Base-by-base conservation (phyloP, 108 stramenopile species). In the Discostella pseudostelligera region DNA sequence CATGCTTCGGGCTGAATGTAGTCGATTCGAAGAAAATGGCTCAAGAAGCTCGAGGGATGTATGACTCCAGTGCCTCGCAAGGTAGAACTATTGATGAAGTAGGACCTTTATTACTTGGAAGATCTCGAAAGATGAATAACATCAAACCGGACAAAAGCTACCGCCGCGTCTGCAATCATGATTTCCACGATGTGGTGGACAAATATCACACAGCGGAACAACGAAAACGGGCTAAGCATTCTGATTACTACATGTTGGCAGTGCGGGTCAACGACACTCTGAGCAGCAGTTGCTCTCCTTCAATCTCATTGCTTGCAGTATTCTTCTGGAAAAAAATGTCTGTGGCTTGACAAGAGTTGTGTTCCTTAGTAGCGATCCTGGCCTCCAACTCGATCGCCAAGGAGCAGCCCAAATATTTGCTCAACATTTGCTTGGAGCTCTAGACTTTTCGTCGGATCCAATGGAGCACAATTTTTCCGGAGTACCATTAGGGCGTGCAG, bases 191-290 rank as follows among this genome's bases (percentile, higher is more conserved):
- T 43, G 73, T 82, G 22, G 55, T 45, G 10, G 78, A 83, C 60
- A 76, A 67, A 17, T 76, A 83, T 32, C 78, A 83, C 36, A 79
- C 70, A 53, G 58, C 74, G 0, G 78, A 83, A 39, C 78, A 83
- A 51, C 64, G 59, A 25, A 29, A 35, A n/a, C 59, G 37, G 14
- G 25, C 46, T 1, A 26, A 37, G 0, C 59, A 45, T 13, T 39
- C 59, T 3, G 81, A 75, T 0, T 49, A 74, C 21, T 82, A 79
- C 48, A 22, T 40, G 19, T 49, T 69, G 36, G 68, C 77, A 8
- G 78, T 82, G 2, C 67, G 51, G 4, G 54, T 51, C 0, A 82
- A 82, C 57, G 78, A 79, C 48, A 79, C 77, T 11, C 51, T 82
- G 1, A 82, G 20, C 32, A 54, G 24, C 19, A 21, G 10, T 44